These are phyloP conservation scores for Coniosporium apollinis DNA, from an alignment of 495 filamentous ascomycete genomes.

Conservation along the genomic window DNA sequence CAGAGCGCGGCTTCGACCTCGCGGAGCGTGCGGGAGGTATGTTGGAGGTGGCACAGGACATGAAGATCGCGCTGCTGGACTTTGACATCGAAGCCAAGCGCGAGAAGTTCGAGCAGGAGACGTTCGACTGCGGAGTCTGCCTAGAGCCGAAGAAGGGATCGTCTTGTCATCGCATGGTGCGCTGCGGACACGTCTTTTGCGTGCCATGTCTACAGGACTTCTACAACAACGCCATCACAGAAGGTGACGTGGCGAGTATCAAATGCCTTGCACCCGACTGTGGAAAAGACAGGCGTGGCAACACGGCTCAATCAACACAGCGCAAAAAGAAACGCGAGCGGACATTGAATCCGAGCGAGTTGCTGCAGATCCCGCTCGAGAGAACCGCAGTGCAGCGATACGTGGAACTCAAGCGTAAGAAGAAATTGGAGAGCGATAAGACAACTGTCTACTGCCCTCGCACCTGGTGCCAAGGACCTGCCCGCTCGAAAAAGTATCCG, in stretches of 20 bases:
- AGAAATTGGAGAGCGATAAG: slow-evolving; percentile 75
- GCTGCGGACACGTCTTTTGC: slow-evolving; percentile 87
- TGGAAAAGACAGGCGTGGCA: slow-evolving; percentile 34
- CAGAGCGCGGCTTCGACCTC: slow-evolving; percentile 63
- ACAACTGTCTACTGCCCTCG: slow-evolving; percentile 89
- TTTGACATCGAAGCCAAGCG: slow-evolving; percentile 59
- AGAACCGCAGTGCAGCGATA: slow-evolving; percentile 67
- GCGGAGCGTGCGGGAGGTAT: slow-evolving; percentile 31
- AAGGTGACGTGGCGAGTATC: slow-evolving; percentile 64
- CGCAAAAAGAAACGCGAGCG: slow-evolving; percentile 35
- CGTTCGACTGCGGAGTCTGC: slow-evolving; percentile 83
- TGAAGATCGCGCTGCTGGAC: slow-evolving; percentile 60
- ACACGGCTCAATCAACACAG: slow-evolving; percentile 5
- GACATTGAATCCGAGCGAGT: slow-evolving; percentile 69
- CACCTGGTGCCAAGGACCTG: slow-evolving; percentile 86
- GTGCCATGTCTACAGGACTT: slow-evolving; percentile 68
- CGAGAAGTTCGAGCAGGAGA: slow-evolving; percentile 62
- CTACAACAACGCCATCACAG: slow-evolving; percentile 70
- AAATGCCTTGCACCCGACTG: slow-evolving; percentile 65
- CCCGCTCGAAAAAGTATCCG: slow-evolving; percentile 60
- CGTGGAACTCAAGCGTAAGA: slow-evolving; percentile 78
- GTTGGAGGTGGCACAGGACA: slow-evolving; percentile 36
- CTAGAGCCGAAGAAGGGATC: slow-evolving; percentile 78
- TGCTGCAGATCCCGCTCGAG: slow-evolving; percentile 68
- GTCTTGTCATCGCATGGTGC: slow-evolving; percentile 57